These are phyloP conservation scores for Amphirosellinia nigrospora DNA, from an alignment of 495 filamentous ascomycete genomes.

Conservation along the genomic window DNA sequence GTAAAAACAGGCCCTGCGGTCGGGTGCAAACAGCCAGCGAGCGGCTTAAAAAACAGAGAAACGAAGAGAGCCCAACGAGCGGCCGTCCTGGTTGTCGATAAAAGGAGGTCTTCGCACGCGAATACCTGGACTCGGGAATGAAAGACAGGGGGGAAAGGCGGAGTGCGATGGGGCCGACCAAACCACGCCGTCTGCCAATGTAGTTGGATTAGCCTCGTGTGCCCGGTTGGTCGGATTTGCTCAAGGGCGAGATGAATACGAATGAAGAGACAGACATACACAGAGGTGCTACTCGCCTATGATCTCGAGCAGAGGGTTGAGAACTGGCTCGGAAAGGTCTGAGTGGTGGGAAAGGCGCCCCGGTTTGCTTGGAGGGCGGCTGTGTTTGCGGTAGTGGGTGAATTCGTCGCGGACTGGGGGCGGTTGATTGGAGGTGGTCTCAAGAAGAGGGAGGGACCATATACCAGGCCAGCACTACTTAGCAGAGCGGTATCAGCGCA, in stretches of 20 bases:
- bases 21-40: not conserved
- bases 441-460: slow-evolving; percentile 1
- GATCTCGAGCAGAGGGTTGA: slow-evolving; percentile 15
- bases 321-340: slow-evolving; percentile 11
- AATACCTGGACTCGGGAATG: slow-evolving; percentile 8
- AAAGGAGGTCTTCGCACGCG: slow-evolving; percentile 24
- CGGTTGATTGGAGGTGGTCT: slow-evolving; percentile 9
- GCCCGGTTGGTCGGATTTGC: not conserved
- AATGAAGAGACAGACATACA: not conserved
- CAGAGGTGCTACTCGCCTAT: not conserved
- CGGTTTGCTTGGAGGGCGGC: slow-evolving; percentile 18
- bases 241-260: not conserved
- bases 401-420: slow-evolving; percentile 7
- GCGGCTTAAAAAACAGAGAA: no score
- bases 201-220: slow-evolving; percentile 1
- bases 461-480: not conserved
- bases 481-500: not conserved
- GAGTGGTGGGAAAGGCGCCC: slow-evolving; percentile 24
- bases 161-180: slow-evolving; percentile 19
- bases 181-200: slow-evolving; percentile 17
- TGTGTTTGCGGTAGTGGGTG: slow-evolving; percentile 12
- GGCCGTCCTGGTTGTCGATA: slow-evolving; percentile 19
- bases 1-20: not conserved
- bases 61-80: not conserved
- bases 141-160: slow-evolving; percentile 23